Evolutionary conservation across 208 protist species (phyloP).

Genomic region (Wallacemonas sp.): DNA sequence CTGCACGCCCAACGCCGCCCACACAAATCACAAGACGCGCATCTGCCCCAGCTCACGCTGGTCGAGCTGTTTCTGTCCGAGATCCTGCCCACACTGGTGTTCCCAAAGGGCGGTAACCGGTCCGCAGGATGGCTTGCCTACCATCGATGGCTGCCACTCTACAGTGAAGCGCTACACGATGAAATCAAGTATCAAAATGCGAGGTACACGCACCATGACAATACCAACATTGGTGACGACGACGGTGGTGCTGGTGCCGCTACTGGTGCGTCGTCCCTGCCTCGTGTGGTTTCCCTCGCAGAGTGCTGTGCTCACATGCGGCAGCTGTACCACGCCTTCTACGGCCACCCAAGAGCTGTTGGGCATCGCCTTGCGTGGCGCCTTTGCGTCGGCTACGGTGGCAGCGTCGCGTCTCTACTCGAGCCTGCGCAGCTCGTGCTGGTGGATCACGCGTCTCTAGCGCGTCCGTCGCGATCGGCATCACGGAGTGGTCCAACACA

Average conservation of each 20-base stretch:
- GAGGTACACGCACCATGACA: neutral
- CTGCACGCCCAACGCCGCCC: too few species aligned
- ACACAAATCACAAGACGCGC: conserved; percentile 11
- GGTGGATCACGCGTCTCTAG: conserved; percentile 10
- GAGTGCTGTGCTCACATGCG: conserved; percentile 15
- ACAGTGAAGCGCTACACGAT: neutral
- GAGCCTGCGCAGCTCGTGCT: conserved; percentile 29
- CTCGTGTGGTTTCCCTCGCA: too few species aligned
- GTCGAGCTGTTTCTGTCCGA: conserved; percentile 36
- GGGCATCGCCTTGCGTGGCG: conserved; percentile 31
- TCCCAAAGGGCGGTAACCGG: conserved; percentile 30
- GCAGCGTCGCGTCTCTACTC: conserved; percentile 18
- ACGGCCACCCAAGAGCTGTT: conserved; percentile 13
- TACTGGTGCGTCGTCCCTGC: too few species aligned
- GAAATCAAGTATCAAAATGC: neutral
- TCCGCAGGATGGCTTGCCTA: conserved; percentile 42
- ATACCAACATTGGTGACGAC: neutral
- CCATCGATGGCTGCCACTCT: conserved; percentile 10
- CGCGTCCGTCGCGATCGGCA: too few species aligned
- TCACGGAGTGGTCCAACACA: too few species aligned
- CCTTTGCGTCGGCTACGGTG: conserved; percentile 37
- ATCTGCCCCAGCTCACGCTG: conserved; percentile 21
- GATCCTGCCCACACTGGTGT: conserved; percentile 35
- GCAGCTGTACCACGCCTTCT: conserved; percentile 11
- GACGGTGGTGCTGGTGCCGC: neutral